A percentile compares a stretch with the other conserved stretches of the same genome.
phyloP scores from a whole-genome alignment of 768 basidiomycete species.

The Leccinum aurantiacum region DNA sequence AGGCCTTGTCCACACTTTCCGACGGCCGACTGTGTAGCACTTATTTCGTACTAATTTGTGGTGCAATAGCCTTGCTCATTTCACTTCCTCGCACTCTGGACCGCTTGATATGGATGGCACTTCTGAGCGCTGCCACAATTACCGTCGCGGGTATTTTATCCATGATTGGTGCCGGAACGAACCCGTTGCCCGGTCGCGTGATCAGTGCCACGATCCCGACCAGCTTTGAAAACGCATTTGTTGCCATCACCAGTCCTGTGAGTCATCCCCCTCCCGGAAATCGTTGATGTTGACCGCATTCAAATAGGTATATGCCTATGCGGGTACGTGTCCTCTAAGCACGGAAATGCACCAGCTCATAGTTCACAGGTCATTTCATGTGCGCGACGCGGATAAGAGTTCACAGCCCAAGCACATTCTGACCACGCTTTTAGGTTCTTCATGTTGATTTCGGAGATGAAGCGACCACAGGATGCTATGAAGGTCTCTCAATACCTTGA shows the following conservation, averaged over 20 bases:
- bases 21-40: constrained; percentile 49
- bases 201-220: constrained; percentile 36
- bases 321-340: constrained; percentile 6
- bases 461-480: constrained; percentile 51
- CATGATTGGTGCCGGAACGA: constrained; percentile 51
- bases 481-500: constrained; percentile 40
- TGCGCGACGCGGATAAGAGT: constrained; percentile 19
- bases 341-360: neutral
- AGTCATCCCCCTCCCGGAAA: neutral
- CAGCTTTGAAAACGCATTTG: constrained; percentile 39
- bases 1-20: constrained; percentile 48
- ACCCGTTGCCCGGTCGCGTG: constrained; percentile 39
- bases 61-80: constrained; percentile 20
- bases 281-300: neutral
- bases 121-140: constrained; percentile 44
- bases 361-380: constrained; percentile 50
- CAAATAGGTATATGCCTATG: constrained; percentile 6
- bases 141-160: constrained; percentile 45
- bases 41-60: constrained; percentile 46
- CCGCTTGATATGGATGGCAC: constrained; percentile 42
- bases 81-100: constrained; percentile 22
- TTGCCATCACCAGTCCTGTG: constrained; percentile 6
- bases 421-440: constrained; percentile 45
- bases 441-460: constrained; percentile 59
- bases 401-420: neutral